Percentiles rank a stretch among this genome's conserved stretches.
phyloP scores from a whole-genome alignment of 208 protist species.

The Acanthamoeba culbertsoni region DNA sequence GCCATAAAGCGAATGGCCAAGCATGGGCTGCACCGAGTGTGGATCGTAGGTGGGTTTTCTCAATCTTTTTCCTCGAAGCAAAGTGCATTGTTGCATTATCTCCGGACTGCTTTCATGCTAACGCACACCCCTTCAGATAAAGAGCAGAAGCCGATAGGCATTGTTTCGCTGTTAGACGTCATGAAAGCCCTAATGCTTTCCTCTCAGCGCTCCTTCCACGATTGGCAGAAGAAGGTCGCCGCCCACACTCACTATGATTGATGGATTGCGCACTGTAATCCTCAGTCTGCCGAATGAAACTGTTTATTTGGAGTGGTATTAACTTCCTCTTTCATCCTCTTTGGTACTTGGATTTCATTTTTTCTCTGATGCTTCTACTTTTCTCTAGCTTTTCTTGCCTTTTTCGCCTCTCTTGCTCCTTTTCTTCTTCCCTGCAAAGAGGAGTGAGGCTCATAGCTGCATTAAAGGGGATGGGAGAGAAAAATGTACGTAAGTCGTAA shows the following conservation, averaged over 20 bases:
- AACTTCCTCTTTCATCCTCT: too few species aligned
- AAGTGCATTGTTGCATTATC: too few species aligned
- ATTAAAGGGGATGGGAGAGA: neutral
- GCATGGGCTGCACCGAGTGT: neutral
- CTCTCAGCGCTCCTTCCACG: neutral
- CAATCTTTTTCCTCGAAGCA: neutral
- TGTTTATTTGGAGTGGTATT: too few species aligned
- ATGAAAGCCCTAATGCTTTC: conserved; percentile 50
- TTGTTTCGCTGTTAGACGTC: neutral
- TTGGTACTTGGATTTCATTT: conserved; percentile 9
- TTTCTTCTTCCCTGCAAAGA: neutral
- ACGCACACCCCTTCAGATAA: neutral
- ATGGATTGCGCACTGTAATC: too few species aligned
- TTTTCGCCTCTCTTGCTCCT: neutral
- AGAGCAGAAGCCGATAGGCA: neutral
- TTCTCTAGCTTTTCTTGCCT: neutral
- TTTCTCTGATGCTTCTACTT: neutral
- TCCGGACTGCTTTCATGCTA: neutral
- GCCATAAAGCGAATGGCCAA: neutral
- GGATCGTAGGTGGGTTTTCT: neutral
- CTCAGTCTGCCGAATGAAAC: neutral
- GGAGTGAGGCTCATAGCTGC: neutral
- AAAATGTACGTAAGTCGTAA: neutral
- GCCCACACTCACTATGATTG: neutral
- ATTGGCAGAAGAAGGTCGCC: conserved; percentile 30